Evolutionary conservation across 1,284 basidiomycete species (phyloP), one percentile per base, ranked within the genome.

Genomic region (Phenoliferia sp.): DNA sequence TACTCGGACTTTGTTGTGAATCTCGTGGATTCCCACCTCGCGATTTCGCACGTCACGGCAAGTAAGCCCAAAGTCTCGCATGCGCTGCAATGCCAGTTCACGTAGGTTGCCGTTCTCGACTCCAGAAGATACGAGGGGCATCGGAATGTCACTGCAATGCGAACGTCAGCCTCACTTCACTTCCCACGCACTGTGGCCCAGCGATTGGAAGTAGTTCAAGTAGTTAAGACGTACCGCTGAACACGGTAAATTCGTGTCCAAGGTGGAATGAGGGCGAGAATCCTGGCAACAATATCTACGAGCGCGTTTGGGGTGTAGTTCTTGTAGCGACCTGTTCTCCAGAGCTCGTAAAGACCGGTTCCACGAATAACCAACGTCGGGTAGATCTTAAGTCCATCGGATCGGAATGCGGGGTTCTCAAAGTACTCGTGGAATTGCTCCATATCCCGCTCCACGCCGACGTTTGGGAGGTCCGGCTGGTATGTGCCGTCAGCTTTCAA

Each of bases 171-270:
- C 19, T 15, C n/a, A n/a, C n/a, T n/a, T n/a, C n/a, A n/a, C n/a
- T n/a, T n/a, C n/a, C n/a, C n/a, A n/a, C n/a, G n/a, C n/a, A n/a
- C n/a, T n/a, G n/a, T n/a, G n/a, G n/a, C n/a, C n/a, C n/a, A n/a
- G n/a, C n/a, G n/a, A n/a, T n/a, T 22, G 44, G 61, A 34, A 50
- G 26, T n/a, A n/a, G n/a, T n/a, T n/a, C n/a, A n/a, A n/a, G n/a
- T n/a, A n/a, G n/a, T n/a, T 44, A 17, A 64, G 57, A 65, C 5
- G 33, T 17, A 89, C 91, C 92, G 85, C 78, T 97, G 94, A 34
- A 99, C 96, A 26, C 96, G 90, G 80, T 99, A 99, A 28, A 99
- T 94, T 73, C 96, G 84, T 54, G 96, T 99, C 96, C 96, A 99
- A 19, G 96, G 96, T 1, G 96, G 96, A 0, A 99, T 94, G 3